Conservation (phyloP, 208 protist genomes). For the Acanthamoeba castellanii region DNA sequence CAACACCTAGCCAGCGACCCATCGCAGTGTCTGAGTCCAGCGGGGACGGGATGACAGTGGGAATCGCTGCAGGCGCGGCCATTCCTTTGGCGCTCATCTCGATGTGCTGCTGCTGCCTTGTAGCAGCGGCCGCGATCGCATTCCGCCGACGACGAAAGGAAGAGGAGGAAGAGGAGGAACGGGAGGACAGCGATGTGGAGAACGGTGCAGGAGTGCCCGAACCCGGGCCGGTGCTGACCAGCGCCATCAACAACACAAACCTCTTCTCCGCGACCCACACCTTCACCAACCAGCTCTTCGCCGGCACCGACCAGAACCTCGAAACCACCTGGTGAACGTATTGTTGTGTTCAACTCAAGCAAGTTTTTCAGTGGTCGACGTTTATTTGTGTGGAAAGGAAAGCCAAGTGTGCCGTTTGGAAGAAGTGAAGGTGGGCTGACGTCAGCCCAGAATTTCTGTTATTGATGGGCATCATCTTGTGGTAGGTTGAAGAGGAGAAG, state of each 20-base stretch:
- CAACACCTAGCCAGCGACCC: background rate
- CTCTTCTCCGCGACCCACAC: background rate
- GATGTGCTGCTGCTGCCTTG: background rate
- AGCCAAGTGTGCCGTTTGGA: too few species aligned
- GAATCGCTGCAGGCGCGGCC: background rate
- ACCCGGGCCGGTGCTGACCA: background rate
- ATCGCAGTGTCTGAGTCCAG: too few species aligned
- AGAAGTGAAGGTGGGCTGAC: too few species aligned
- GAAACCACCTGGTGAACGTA: too few species aligned
- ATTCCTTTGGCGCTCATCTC: background rate
- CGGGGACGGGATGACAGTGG: background rate
- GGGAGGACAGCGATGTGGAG: background rate
- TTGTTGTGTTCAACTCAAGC: too few species aligned
- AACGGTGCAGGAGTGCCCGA: too few species aligned
- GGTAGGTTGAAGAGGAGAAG: too few species aligned
- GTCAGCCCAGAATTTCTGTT: too few species aligned
- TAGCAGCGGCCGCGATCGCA: background rate
- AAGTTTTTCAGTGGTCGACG: too few species aligned
- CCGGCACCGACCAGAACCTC: background rate
- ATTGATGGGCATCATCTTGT: too few species aligned
- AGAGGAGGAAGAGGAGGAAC: background rate
- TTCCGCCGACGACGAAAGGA: background rate
- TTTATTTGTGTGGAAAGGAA: too few species aligned
- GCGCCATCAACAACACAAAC: background rate
- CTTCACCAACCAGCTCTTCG: background rate